A percentile compares a stretch with the other conserved stretches of the same genome.
These are phyloP conservation scores for Syncephalastrum sp. DNA, from an alignment of 371 early-diverging fungal genomes.

Conservation along the genomic window DNA sequence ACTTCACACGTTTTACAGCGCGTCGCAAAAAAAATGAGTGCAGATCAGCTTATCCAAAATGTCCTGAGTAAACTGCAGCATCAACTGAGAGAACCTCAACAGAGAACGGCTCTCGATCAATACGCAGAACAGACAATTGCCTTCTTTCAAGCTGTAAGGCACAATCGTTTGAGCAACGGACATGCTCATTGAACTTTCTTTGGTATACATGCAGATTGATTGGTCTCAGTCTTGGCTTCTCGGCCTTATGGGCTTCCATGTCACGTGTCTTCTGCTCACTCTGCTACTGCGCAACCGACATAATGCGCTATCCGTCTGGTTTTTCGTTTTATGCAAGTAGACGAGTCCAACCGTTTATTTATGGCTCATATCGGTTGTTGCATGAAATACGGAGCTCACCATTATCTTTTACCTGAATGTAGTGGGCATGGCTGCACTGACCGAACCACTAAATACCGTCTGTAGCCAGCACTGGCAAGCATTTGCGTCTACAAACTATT, in stretches of 20 bases:
- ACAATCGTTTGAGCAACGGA: not conserved
- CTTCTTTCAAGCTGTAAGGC: slow-evolving; percentile 27
- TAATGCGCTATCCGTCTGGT: slow-evolving; percentile 25
- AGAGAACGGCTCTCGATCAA: not conserved
- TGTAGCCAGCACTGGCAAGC: slow-evolving; percentile 29
- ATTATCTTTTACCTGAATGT: slow-evolving; percentile 1
- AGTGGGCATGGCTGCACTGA: slow-evolving; percentile 40
- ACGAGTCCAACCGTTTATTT: not conserved
- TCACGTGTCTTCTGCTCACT: slow-evolving; percentile 22
- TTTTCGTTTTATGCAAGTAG: slow-evolving; percentile 34
- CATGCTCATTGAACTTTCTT: not conserved
- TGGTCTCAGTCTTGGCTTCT: slow-evolving; percentile 51
- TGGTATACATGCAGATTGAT: slow-evolving; percentile 29
- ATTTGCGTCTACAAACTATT: slow-evolving; percentile 43
- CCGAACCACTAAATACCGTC: slow-evolving; percentile 41
- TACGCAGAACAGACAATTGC: slow-evolving; percentile 19
- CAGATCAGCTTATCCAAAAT: no score
- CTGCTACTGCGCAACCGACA: slow-evolving; percentile 27
- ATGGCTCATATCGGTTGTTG: not conserved
- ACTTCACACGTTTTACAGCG: no score
- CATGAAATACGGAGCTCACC: not conserved
- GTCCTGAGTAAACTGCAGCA: no score
- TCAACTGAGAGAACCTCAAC: no score
- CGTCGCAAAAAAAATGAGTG: no score
- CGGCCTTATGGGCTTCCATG: slow-evolving; percentile 35